Conservation (phyloP, 2,329 filamentous ascomycete genomes). For the Chaetomium sp. region DNA sequence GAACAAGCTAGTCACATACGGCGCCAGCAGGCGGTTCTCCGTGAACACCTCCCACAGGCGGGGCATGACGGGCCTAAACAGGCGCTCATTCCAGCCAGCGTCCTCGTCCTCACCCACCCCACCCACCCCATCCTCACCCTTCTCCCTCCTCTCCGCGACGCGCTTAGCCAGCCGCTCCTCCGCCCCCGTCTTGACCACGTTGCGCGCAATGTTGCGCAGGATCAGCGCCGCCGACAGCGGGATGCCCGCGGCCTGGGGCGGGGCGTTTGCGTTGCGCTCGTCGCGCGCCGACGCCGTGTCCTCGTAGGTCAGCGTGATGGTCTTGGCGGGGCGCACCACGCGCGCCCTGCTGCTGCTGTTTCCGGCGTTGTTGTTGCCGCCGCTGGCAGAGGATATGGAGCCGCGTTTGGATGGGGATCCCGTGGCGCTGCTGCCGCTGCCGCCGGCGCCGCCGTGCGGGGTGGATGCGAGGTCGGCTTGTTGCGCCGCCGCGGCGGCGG, state of each 20-base stretch:
- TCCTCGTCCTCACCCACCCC: conserved; percentile 9
- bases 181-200: conserved; percentile 62
- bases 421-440: not conserved
- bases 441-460: conserved; percentile 23
- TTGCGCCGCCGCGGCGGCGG: conserved; percentile 11
- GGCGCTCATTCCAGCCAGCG: conserved; percentile 65
- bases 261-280: conserved; percentile 59
- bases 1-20: conserved; percentile 40
- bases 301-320: conserved; percentile 56
- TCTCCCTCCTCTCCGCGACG: conserved; percentile 10
- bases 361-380: not conserved
- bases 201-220: conserved; percentile 74
- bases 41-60: conserved; percentile 70
- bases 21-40: conserved; percentile 63
- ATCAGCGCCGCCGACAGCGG: conserved; percentile 78
- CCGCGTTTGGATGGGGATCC: conserved; percentile 12
- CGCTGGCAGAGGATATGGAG: conserved; percentile 1
- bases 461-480: conserved; percentile 1
- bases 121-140: conserved; percentile 18
- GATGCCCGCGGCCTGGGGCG: conserved; percentile 70
- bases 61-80: conserved; percentile 67
- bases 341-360: conserved; percentile 35
- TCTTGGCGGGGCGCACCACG: conserved; percentile 58
- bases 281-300: conserved; percentile 60
- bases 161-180: conserved; percentile 56